Evolutionary conservation across 2,329 filamentous ascomycete genomes (phyloP), one percentile per base, ranked within the genome.

Genomic region (Hypoxylon sp.): DNA sequence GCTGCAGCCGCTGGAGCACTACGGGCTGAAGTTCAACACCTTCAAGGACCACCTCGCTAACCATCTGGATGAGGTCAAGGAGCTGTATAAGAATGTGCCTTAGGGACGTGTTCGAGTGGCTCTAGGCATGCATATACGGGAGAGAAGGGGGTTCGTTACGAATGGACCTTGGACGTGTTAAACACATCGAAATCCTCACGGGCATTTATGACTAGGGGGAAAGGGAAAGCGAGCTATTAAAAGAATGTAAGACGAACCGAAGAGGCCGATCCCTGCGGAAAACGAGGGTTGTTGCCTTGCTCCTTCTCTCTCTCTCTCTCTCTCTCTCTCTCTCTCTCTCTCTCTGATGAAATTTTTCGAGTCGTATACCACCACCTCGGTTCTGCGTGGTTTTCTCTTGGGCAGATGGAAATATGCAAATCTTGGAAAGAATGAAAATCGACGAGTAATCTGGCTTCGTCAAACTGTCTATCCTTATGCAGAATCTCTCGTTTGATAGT

Each of bases 31-130:
- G 42, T 69, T 69, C 24, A 42, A 14, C 20, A 56, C 54, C 1
- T 65, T 67, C n/a, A 54, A 33, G 57, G 61, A 67, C 8, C 55
- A 65, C 36, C 11, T 69, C 1, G 56, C 46, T 16, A 49, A 36
- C 36, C 33, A 62, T 12, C 12, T 26, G 18, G 68, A 63, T 1
- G 33, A 45, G 51, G 36, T 65, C 38, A 48, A 30, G n/a, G 66
- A 67, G 61, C 1, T 61, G 28, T 70, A 65, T 52, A 67, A 64
- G 66, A 42, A 62, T 20, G 56, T 26, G 42, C 36, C 48, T 20
- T 46, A 46, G 14, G 16, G n/a, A 40, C 9, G n/a, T 32, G 28
- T 18, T n/a, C 33, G 24, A 16, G 32, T 38, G n/a, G 49, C 9
- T 46, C 38, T 45, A n/a, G 42, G 14, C 16, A 16, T 36, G 14